Base-by-base conservation (phyloP, 1,284 basidiomycete species). In the Xanthoconium separans region DNA sequence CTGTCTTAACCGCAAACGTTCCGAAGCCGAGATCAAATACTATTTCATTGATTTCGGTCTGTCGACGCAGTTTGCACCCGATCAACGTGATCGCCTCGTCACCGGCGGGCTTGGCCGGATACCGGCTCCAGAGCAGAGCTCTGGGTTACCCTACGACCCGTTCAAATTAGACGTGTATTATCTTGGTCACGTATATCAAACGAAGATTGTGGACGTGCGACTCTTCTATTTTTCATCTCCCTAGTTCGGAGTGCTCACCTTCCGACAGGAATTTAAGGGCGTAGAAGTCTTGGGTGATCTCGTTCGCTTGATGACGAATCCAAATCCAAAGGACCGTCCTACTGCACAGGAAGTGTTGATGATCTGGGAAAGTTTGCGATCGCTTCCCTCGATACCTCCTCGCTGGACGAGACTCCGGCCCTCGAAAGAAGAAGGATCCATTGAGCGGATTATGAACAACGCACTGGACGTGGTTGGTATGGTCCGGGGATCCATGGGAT, bases 41-140 rank as follows among this genome's bases (percentile, higher is more conserved):
- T 61, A 58, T 34, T 61, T 67, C 2, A 61, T 71, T n/a, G 69
- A 68, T 48, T 71, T 66, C 36, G 61, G 66, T 0, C 11, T 62
- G 1, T 65, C 64, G 0, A 62, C 57, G 0, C 4, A 47, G 10
- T 55, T 65, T 9, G 1, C 4, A 15, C 18, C 52, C 0, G 50
- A 13, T 0, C 39, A 62, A 29, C 7, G 3, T 0, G 33, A 47
- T 1, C 51, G 30, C 5, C 24, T 52, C 0, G 52, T 66, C 0
- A 53, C 50, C 0, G 62, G 56, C 4, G 2, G 10, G 1, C 18
- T 47, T 0, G 64, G 61, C 4, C 49, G 54, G 30, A 50, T 49
- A 31, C 9, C 33, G 1, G 60, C 60, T 0, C 64, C 62, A 1
- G 60, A 65, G 3, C 64, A 61, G 7, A 27, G 2, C 2, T 54